Evolutionary conservation across 2,329 filamentous ascomycete species (phyloP).

Genomic region (Fusarium sp.): DNA sequence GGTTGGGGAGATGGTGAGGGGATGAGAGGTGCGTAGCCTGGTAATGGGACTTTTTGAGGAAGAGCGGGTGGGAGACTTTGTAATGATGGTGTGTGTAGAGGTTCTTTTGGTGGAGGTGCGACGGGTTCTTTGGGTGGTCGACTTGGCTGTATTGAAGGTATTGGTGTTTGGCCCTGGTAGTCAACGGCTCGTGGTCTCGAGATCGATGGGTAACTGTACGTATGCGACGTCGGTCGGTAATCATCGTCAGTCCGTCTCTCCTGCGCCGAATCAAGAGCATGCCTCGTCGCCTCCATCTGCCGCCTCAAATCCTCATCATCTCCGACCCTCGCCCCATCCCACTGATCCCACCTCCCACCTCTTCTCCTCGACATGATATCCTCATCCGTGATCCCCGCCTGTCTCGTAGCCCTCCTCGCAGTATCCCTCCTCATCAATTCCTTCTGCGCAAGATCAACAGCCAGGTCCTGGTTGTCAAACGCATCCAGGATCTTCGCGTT

Average conservation of each 20-base stretch:
- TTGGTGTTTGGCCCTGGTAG: constrained; percentile 47
- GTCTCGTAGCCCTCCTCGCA: constrained; percentile 63
- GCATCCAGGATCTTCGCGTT: constrained; percentile 71
- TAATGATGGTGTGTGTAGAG: constrained; percentile 3
- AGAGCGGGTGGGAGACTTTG: constrained; percentile 32
- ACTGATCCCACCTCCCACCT: constrained; percentile 55
- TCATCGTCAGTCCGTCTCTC: constrained; percentile 38
- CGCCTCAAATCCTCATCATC: constrained; percentile 56
- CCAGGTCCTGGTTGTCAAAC: constrained; percentile 75
- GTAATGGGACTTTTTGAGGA: constrained; percentile 43
- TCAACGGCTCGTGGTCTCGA: constrained; percentile 58
- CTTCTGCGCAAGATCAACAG: constrained; percentile 76
- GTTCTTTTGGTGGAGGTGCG: constrained; percentile 37
- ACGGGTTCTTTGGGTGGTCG: constrained; percentile 45
- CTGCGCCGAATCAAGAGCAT: constrained; percentile 52
- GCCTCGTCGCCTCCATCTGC: constrained; percentile 63
- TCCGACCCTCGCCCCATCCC: constrained; percentile 38
- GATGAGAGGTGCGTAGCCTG: constrained; percentile 34
- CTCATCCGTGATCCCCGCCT: constrained; percentile 64
- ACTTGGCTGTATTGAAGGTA: constrained; percentile 43
- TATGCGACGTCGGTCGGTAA: constrained; percentile 40
- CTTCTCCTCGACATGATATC: constrained; percentile 64
- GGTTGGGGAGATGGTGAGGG: constrained; percentile 27
- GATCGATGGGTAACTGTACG: constrained; percentile 67
- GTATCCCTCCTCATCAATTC: constrained; percentile 75